Base-by-base conservation (phyloP, 768 basidiomycete genomes). In the Crepidotus variabilis region DNA sequence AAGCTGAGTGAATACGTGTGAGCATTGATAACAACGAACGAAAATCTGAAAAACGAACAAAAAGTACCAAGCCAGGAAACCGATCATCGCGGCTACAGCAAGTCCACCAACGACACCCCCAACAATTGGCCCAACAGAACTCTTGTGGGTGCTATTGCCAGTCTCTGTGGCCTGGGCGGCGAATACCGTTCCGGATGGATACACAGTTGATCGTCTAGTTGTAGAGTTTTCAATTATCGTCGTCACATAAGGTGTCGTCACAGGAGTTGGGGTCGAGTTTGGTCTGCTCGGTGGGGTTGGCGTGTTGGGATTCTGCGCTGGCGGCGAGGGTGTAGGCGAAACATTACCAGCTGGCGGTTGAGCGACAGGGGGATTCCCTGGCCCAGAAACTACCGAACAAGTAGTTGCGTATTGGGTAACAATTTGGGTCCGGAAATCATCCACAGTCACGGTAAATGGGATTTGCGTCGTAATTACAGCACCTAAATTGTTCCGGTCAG, bases 11-110 rank as follows among this genome's bases (percentile, higher is more conserved):
- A 28, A 28, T 28, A 8, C 8, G 3, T 28, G 8, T 28, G 28
- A 28, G 28, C 28, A 28, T n/a, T 3, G 28, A 28, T 8, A 8
- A 3, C 28, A 28, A 8, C 28, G 4, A 28, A 8, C 8, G 8
- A 28, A 8, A 28, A 28, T 28, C 28, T 28, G 28, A n/a, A 45
- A 33, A 46, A 57, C 63, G 47, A 57, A 68, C 67, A 65, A 62
- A 1, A 65, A 55, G 50, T 56, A 63, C 65, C 64, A 67, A 34
- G 60, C 63, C 14, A 67, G 45, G 32, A 67, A 22, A 20, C 60
- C 67, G 23, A 69, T 55, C 13, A 61, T 47, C 23, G 58, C 50
- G 24, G 52, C 3, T 7, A 52, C 46, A 5, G 34, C 45, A 16
- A 57, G 6, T 11, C 57, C 57, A n/a, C 57, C 57, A 2, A 52